A percentile compares a stretch with the other conserved stretches of the same genome.
phyloP scores from a whole-genome alignment of 1,139 yeast genomes.

The Suzukiozyma palmioleophila region DNA sequence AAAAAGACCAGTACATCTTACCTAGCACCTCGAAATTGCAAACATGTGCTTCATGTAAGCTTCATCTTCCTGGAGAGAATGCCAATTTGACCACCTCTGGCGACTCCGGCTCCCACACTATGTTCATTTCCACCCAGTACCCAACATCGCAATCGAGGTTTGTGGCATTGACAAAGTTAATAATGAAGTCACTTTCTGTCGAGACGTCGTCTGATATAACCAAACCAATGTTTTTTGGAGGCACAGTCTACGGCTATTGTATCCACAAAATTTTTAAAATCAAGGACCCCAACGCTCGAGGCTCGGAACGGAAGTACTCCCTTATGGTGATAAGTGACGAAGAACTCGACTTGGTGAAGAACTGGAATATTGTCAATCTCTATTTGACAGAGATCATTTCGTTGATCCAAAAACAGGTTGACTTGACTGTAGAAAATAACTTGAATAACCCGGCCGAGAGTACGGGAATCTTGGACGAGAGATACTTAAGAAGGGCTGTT shows the following conservation, averaged over 20 bases:
- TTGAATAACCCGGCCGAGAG: conserved; percentile 11
- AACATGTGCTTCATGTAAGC: conserved; percentile 56
- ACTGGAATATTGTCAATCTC: conserved; percentile 54
- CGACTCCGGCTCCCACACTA: conserved; percentile 3
- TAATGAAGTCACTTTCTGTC: conserved; percentile 64
- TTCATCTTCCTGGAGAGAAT: conserved; percentile 42
- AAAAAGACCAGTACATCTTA: conserved; percentile 13
- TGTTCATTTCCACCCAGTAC: conserved; percentile 52
- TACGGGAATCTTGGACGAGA: conserved; percentile 37
- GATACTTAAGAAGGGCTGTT: conserved; percentile 49
- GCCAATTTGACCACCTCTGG: conserved; percentile 23
- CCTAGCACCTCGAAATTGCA: conserved; percentile 33
- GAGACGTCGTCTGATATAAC: conserved; percentile 66
- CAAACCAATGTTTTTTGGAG: conserved; percentile 71
- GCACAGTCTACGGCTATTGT: conserved; percentile 63
- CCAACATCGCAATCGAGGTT: conserved; percentile 54
- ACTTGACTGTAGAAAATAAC: conserved; percentile 14
- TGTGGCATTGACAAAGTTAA: conserved; percentile 54
- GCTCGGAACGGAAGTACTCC: conserved; percentile 72
- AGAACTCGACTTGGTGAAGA: conserved; percentile 47
- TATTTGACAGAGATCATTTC: conserved; percentile 51
- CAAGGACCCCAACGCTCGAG: conserved; percentile 68
- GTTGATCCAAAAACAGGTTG: conserved; percentile 43
- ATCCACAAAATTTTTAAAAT: conserved; percentile 64
- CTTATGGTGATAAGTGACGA: conserved; percentile 59